These are phyloP conservation scores for Pichia ethanolica DNA, from an alignment of 805 yeast genomes.

Conservation along the genomic window DNA sequence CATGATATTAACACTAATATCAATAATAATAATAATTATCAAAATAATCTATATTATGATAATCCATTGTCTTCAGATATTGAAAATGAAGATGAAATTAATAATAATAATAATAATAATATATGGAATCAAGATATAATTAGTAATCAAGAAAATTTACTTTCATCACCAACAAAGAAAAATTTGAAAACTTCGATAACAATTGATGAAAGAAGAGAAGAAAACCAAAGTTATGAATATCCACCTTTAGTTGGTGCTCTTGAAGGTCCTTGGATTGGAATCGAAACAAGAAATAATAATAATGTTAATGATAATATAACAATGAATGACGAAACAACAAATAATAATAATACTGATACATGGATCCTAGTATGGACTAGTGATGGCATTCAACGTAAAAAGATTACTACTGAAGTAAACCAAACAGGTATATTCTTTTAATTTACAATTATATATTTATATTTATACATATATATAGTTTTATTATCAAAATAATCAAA, in stretches of 20 bases:
- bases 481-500: too few species aligned
- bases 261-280: slow-evolving; percentile 81
- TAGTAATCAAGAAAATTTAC: not conserved
- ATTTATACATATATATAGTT: too few species aligned
- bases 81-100: not conserved
- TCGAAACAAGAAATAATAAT: slow-evolving; percentile 45
- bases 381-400: slow-evolving; percentile 21
- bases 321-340: not conserved
- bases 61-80: not conserved
- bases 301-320: not conserved
- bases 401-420: not conserved
- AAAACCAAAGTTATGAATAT: slow-evolving; percentile 64
- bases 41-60: not conserved
- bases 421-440: not conserved
- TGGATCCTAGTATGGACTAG: slow-evolving; percentile 35
- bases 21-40: too few species aligned
- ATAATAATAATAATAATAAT: not conserved
- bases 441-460: too few species aligned
- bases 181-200: slow-evolving; percentile 34
- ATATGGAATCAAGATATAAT: slow-evolving; percentile 13
- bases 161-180: not conserved
- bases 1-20: too few species aligned
- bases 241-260: slow-evolving; percentile 62
- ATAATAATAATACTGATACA: not conserved
- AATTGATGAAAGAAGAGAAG: slow-evolving; percentile 72